Evolutionary conservation across 2,329 filamentous ascomycete genomes (phyloP).

Genomic region (Coniochaeta sp.): DNA sequence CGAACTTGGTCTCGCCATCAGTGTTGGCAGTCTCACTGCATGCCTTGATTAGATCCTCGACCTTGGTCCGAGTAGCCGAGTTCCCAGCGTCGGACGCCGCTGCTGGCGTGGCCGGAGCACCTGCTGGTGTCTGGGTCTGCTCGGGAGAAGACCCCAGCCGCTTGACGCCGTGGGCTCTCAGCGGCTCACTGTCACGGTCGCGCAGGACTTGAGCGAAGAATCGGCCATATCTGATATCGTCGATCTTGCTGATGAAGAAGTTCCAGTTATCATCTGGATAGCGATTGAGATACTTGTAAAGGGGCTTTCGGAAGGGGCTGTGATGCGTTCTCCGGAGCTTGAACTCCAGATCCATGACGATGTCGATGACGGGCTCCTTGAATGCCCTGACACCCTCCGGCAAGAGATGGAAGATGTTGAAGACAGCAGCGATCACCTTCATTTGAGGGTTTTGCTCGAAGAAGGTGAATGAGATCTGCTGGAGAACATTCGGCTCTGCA

Average conservation of each 20-base stretch:
- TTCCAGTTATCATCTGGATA: conserved; percentile 85
- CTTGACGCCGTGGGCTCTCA: conserved; percentile 59
- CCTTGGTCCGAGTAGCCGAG: conserved; percentile 12
- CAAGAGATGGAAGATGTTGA: conserved; percentile 96
- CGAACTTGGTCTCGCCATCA: conserved; percentile 59
- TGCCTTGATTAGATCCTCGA: conserved; percentile 62
- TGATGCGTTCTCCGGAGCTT: conserved; percentile 78
- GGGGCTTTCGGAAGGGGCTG: conserved; percentile 83
- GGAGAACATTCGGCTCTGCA: conserved; percentile 69
- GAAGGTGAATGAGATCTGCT: conserved; percentile 88
- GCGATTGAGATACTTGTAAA: conserved; percentile 89
- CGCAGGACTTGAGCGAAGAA: conserved; percentile 83
- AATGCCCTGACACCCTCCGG: conserved; percentile 85
- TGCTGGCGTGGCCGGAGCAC: not conserved
- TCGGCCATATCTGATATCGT: conserved; percentile 80
- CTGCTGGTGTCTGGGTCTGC: not conserved
- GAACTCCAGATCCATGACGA: conserved; percentile 81
- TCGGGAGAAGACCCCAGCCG: not conserved
- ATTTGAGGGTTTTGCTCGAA: conserved; percentile 90
- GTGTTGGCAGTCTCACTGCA: conserved; percentile 57
- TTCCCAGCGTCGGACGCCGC: conserved; percentile 44
- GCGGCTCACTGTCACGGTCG: conserved; percentile 63
- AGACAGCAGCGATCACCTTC: conserved; percentile 89
- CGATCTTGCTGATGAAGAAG: conserved; percentile 70
- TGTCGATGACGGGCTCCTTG: conserved; percentile 82